Evolutionary conservation across 805 yeast genomes (phyloP), one percentile per base, ranked within the genome.

Genomic region (Spathaspora passalidarum): DNA sequence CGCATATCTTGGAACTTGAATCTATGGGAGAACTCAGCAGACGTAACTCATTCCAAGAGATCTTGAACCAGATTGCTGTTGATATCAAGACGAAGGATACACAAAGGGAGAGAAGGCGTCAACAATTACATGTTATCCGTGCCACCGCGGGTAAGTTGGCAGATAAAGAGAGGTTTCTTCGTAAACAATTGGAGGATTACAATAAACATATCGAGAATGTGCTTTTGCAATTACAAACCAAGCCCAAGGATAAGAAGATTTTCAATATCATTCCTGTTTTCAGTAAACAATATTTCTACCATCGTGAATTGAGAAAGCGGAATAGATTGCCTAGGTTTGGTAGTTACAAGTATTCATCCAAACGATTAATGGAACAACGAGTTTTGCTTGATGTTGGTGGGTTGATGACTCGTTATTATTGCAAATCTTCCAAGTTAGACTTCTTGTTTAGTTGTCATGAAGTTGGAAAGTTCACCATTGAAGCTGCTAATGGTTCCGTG

Each of bases 41-140:
- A 48, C 68, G 75, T 25, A 80, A 88, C 58, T 81, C 85, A 16
- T 88, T 82, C 62, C 98, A 94, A 60, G 82, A 79, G 18, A 59
- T 94, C 11, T 65, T 94, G 48, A 89, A 90, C 57, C 88, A 87
- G 51, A 84, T 94, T 50, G 96, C 97, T 0, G 66, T 76, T 44
- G 97, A 92, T 51, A 88, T 94, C 51, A 60, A 63, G 43, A 73
- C 76, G 5, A 71, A 75, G 53, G 75, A 71, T 50, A 59, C 66
- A 9, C 79, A 73, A 50, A 62, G 80, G 49, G 59, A 61, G 32
- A 61, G 65, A 32, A 57, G 81, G 9, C 67, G 68, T 19, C 58
- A 64, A 14, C 79, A 78, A 49, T 56, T 74, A 29, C 62, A 57
- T 11, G 62, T 72, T 8, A 74, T 79, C 9, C 50, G 63, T 21